Evolutionary conservation across 2,329 filamentous ascomycete species (phyloP).

Genomic region (Colletotrichum sp.): DNA sequence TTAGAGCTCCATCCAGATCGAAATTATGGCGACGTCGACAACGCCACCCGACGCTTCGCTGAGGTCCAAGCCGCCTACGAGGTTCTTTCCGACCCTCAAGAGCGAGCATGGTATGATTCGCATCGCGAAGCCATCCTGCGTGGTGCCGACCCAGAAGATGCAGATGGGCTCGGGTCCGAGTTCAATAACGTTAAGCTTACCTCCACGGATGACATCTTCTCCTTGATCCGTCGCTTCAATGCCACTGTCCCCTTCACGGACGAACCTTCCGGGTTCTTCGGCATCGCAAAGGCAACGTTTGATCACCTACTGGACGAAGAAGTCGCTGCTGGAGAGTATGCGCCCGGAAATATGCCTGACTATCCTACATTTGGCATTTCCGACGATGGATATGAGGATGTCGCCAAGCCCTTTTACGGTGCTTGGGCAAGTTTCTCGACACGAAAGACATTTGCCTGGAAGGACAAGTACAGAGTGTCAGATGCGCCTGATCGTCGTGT

Average conservation of each 20-base stretch:
- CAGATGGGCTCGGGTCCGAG: conserved; percentile 59
- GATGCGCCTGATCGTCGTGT: conserved; percentile 87
- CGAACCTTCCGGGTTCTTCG: conserved; percentile 82
- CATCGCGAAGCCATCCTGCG: conserved; percentile 85
- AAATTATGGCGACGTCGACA: conserved; percentile 85
- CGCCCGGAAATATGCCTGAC: conserved; percentile 61
- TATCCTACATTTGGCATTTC: conserved; percentile 86
- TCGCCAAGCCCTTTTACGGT: conserved; percentile 82
- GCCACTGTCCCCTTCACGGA: conserved; percentile 81
- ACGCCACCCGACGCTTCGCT: conserved; percentile 84
- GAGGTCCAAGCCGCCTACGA: conserved; percentile 94
- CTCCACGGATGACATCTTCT: conserved; percentile 78
- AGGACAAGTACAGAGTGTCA: conserved; percentile 80
- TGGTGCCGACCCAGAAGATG: conserved; percentile 57
- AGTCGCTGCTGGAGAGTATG: conserved; percentile 73
- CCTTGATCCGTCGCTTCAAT: conserved; percentile 81
- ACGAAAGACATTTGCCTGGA: conserved; percentile 86
- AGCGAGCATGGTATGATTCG: conserved; percentile 97
- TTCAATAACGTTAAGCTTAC: conserved; percentile 76
- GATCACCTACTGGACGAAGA: conserved; percentile 83
- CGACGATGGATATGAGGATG: conserved; percentile 75
- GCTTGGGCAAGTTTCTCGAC: conserved; percentile 84
- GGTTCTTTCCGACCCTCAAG: conserved; percentile 93
- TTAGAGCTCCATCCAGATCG: conserved; percentile 94
- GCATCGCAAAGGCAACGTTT: conserved; percentile 78